A percentile compares a stretch with the other conserved stretches of the same genome.
phyloP scores from a whole-genome alignment of 352 stramenopile species.

The Phytophthora litchii region DNA sequence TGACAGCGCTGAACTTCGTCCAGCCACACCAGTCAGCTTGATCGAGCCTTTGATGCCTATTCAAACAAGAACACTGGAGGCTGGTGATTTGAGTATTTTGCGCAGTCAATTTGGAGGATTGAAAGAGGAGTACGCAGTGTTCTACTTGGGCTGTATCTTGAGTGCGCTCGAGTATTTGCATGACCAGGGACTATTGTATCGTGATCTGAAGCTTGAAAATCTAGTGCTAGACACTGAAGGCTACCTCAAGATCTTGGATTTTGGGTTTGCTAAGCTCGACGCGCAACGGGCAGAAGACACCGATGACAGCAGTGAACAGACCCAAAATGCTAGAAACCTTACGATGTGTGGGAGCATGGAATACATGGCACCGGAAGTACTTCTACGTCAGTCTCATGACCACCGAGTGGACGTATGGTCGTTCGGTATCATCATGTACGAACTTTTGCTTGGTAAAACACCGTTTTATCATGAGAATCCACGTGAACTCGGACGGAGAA shows the following conservation, averaged over 20 bases:
- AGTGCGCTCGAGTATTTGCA: slow-evolving; percentile 82
- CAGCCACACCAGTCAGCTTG: slow-evolving; percentile 8
- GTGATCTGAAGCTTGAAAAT: slow-evolving; percentile 93
- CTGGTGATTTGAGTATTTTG: slow-evolving; percentile 23
- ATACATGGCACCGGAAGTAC: slow-evolving; percentile 84
- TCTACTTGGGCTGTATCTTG: slow-evolving; percentile 92
- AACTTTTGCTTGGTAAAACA: slow-evolving; percentile 83
- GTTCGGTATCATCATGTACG: slow-evolving; percentile 90
- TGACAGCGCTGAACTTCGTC: slow-evolving; percentile 21
- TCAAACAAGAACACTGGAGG: slow-evolving; percentile 16
- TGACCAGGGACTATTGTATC: slow-evolving; percentile 73
- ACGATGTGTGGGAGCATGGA: slow-evolving; percentile 83
- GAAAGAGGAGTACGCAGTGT: slow-evolving; percentile 68
- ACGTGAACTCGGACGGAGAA: slow-evolving; percentile 75
- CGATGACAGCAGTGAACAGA: slow-evolving; percentile 31
- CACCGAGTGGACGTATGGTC: slow-evolving; percentile 79
- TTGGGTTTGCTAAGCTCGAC: slow-evolving; percentile 76
- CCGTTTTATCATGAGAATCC: slow-evolving; percentile 89
- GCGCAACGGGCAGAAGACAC: slow-evolving; percentile 27
- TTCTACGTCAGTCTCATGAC: slow-evolving; percentile 67
- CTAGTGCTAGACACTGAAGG: slow-evolving; percentile 85
- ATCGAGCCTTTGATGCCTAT: slow-evolving; percentile 3
- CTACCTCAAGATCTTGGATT: slow-evolving; percentile 88
- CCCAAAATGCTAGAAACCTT: slow-evolving; percentile 52
- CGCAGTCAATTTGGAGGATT: slow-evolving; percentile 53